Percentiles rank a stretch among this genome's conserved stretches.
phyloP scores from a whole-genome alignment of 768 basidiomycete genomes.

The Tylopilus sp. region DNA sequence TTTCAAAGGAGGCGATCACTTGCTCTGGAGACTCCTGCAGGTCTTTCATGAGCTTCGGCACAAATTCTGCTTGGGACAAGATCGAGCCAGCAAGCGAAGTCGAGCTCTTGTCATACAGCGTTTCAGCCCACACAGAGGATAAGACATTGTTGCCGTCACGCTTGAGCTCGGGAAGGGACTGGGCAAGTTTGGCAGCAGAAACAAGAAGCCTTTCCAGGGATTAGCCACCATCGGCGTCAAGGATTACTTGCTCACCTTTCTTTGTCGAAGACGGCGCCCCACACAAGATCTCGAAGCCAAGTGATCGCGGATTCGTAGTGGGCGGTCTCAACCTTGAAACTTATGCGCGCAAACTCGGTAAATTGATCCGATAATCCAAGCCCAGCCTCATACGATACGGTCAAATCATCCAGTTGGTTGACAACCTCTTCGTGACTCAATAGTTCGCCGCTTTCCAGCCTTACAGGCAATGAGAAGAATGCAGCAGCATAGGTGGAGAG shows the following conservation, averaged over 20 bases:
- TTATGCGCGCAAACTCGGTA: slow-evolving; percentile 68
- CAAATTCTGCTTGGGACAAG: slow-evolving; percentile 72
- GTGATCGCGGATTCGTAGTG: slow-evolving; percentile 78
- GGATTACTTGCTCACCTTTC: slow-evolving; percentile 53
- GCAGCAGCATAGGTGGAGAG: slow-evolving; percentile 74
- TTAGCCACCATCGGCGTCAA: background rate
- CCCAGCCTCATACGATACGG: slow-evolving; percentile 78
- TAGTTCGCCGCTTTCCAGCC: slow-evolving; percentile 59
- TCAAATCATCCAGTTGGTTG: slow-evolving; percentile 85
- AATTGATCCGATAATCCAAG: slow-evolving; percentile 67
- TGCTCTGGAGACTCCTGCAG: slow-evolving; percentile 70
- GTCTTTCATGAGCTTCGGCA: slow-evolving; percentile 67
- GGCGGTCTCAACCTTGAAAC: slow-evolving; percentile 79
- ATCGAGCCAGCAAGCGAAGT: slow-evolving; percentile 67
- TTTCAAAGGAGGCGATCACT: slow-evolving; percentile 72
- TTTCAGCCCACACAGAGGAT: slow-evolving; percentile 60
- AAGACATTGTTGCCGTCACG: slow-evolving; percentile 83
- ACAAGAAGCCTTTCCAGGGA: slow-evolving; percentile 62
- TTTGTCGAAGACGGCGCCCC: slow-evolving; percentile 69
- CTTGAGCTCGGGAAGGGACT: slow-evolving; percentile 88
- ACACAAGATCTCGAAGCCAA: slow-evolving; percentile 84
- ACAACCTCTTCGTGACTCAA: slow-evolving; percentile 88
- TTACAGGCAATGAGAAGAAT: slow-evolving; percentile 88
- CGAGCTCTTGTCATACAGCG: slow-evolving; percentile 66
- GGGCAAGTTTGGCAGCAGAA: slow-evolving; percentile 82